Percentiles rank a stretch among this genome's conserved stretches.
Conservation (phyloP, 495 filamentous ascomycete genomes). For the Parathielavia appendiculata region DNA sequence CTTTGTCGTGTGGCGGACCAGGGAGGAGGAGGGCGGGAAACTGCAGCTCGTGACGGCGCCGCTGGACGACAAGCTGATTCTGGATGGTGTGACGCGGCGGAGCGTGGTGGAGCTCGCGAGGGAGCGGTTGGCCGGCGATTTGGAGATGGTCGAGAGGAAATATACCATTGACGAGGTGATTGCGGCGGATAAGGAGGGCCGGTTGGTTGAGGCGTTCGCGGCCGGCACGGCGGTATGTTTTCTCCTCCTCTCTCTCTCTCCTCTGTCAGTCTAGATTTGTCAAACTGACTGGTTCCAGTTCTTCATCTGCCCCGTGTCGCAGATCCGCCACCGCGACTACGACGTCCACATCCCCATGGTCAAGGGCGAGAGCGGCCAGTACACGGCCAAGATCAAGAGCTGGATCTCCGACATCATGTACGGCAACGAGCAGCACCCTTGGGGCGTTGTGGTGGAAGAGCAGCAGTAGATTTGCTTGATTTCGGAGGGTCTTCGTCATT, state of each 20-base stretch:
- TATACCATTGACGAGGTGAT: constrained; percentile 77
- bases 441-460: constrained; percentile 70
- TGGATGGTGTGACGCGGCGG: constrained; percentile 77
- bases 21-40: constrained; percentile 45
- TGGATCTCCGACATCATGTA: constrained; percentile 86
- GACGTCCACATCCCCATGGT: constrained; percentile 62
- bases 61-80: constrained; percentile 71
- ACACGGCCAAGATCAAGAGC: constrained; percentile 64
- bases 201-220: constrained; percentile 79
- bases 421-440: constrained; percentile 71
- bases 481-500: background rate
- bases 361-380: constrained; percentile 54
- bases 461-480: constrained; percentile 20
- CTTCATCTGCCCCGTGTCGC: constrained; percentile 71
- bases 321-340: constrained; percentile 65
- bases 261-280: background rate
- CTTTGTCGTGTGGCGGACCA: constrained; percentile 75
- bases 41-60: constrained; percentile 77
- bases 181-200: constrained; percentile 65
- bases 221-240: constrained; percentile 75
- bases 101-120: constrained; percentile 70
- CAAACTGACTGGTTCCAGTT: constrained; percentile 43
- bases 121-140: constrained; percentile 54
- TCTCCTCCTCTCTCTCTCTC: background rate
- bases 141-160: constrained; percentile 70